Base-by-base conservation (phyloP, 2,329 filamentous ascomycete species). In the Meredithiella fracta region DNA sequence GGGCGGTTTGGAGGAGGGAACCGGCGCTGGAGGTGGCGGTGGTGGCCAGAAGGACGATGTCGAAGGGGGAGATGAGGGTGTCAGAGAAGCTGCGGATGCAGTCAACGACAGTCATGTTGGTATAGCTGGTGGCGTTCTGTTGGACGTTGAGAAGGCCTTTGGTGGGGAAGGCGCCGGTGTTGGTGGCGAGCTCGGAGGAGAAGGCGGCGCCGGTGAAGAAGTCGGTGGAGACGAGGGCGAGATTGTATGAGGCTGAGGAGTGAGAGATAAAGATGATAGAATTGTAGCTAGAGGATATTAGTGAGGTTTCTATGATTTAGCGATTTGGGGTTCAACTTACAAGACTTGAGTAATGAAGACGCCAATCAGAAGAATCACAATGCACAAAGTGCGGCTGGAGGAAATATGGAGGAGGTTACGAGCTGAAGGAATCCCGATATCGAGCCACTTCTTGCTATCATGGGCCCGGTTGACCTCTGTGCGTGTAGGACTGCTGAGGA, bases 401-500 rank as follows among this genome's bases (percentile, higher is more conserved):
- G 71, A 69, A 54, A 78, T 70, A 54, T 69, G 63, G 11, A 60
- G 55, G 2, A 77, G 63, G 60, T 79, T 79, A 51, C 74, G 69
- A 26, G 77, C 53, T 9, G 75, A 77, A 5, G 75, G 72, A 17
- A 78, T 67, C 5, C 76, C 76, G 26, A 79, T 73, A 59, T 79
- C 74, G 53, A 79, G 63, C 75, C 74, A 78, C 47, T 62, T 65
- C 60, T 66, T 68, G 34, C 64, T 65, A 9, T 64, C 65, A 60
- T 79, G 76, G 3, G 75, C 75, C 11, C 60, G 63, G 26, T 69
- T 66, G 7, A 79, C 62, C 60, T 78, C 75, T 9, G 63, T 63
- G 42, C 75, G 69, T 6, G 74, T 77, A 4, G 76, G 76, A 60
- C 75, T 77, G 61, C 67, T 70, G 11, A 78, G 69, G n/a, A 76